Evolutionary conservation across 768 basidiomycete genomes (phyloP).

Genomic region (Boletellus sp.): DNA sequence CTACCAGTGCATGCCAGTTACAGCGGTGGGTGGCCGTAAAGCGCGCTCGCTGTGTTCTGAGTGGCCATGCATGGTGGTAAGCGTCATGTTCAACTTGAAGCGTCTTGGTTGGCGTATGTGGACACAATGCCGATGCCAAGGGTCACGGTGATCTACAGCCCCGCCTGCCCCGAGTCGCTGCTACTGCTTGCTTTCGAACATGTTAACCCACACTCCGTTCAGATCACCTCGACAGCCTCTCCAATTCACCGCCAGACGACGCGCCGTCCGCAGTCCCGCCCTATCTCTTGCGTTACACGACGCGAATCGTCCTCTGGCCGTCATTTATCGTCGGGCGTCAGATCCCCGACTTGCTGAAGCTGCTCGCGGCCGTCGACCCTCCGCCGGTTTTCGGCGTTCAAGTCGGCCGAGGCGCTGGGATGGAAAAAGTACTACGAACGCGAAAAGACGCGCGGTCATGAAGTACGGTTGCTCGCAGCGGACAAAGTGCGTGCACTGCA

Average conservation of each 20-base stretch:
- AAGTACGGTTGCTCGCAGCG: slow-evolving; percentile 16
- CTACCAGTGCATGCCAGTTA: too few species aligned
- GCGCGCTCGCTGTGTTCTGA: not conserved
- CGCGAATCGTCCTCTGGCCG: slow-evolving; percentile 28
- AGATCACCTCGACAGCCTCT: slow-evolving; percentile 10
- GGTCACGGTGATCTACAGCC: slow-evolving; percentile 19
- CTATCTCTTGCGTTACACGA: slow-evolving; percentile 23
- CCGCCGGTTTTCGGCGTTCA: slow-evolving; percentile 16
- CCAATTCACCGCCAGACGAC: too few species aligned
- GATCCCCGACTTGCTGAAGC: slow-evolving; percentile 28
- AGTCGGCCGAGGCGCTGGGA: slow-evolving; percentile 18
- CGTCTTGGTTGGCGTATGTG: too few species aligned
- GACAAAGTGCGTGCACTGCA: slow-evolving; percentile 13
- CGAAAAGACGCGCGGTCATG: slow-evolving; percentile 1
- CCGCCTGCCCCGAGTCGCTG: not conserved
- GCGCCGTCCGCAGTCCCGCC: slow-evolving; percentile 10
- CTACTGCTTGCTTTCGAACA: not conserved
- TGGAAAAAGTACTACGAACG: slow-evolving; percentile 25
- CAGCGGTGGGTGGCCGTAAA: not conserved
- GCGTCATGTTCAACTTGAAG: not conserved
- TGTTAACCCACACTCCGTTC: not conserved
- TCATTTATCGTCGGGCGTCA: slow-evolving; percentile 29
- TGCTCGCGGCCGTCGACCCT: slow-evolving; percentile 22
- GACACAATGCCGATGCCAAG: not conserved
- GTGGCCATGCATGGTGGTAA: not conserved